phyloP scores from a whole-genome alignment of 129 eudicot genomes.

The Flaveria brownii region DNA sequence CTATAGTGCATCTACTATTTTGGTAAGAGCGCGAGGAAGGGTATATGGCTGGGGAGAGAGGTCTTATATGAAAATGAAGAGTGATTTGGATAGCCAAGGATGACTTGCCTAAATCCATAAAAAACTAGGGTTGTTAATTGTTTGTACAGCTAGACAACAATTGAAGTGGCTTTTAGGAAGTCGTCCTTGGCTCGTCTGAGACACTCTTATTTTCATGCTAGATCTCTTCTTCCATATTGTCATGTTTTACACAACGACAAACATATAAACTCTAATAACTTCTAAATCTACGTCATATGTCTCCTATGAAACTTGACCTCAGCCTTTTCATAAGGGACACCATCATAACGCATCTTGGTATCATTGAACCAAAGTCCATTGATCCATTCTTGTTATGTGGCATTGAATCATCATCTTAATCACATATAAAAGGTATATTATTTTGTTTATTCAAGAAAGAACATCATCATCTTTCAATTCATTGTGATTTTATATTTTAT shows the following conservation, averaged over 20 bases:
- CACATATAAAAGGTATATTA: slow-evolving; percentile 8
- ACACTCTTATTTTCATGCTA: slow-evolving; percentile 54
- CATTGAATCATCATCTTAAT: not conserved
- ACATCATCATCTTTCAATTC: too few relatives aligned
- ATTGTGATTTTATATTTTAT: not conserved
- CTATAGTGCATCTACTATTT: not conserved
- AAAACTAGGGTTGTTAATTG: not conserved
- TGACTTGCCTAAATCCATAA: slow-evolving; percentile 68
- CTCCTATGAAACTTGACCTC: too few relatives aligned
- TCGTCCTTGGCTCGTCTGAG: slow-evolving; percentile 42
- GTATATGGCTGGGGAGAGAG: slow-evolving; percentile 21
- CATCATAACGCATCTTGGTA: too few relatives aligned
- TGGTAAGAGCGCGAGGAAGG: not conserved
- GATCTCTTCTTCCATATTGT: slow-evolving; percentile 43
- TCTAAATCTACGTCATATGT: too few relatives aligned
- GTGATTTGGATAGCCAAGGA: slow-evolving; percentile 67
- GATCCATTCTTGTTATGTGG: not conserved
- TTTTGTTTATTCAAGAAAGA: not conserved
- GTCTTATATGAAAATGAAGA: slow-evolving; percentile 55
- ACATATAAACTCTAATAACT: too few relatives aligned
- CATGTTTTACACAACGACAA: too few relatives aligned
- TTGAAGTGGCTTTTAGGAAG: slow-evolving; percentile 41
- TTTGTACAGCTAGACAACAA: slow-evolving; percentile 9
- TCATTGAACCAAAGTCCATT: too few relatives aligned
- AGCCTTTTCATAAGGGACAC: too few relatives aligned